Evolutionary conservation across 2,329 filamentous ascomycete species (phyloP), one percentile per base, ranked within the genome.

Genomic region (Aspergillus thermomutatus): DNA sequence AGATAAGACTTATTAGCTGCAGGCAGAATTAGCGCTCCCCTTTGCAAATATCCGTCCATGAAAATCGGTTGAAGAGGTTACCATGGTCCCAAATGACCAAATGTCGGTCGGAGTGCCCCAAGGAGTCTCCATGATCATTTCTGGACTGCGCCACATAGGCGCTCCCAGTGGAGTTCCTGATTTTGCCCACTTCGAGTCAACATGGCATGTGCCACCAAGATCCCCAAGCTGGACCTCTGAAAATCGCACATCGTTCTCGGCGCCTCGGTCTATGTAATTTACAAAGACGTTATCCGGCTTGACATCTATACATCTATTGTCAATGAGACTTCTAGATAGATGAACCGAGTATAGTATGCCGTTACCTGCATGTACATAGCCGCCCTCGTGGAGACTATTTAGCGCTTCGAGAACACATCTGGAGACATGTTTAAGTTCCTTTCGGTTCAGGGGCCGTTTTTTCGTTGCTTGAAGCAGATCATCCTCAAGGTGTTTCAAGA

Each of bases 261-360:
- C 2, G 11, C 34, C 34, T 37, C 50, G 37, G n/a, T 60, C 31
- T 21, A 52, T 28, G 52, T 62, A 64, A 31, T 65, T 61, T 10
- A 62, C 61, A 37, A 65, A 60, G 50, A 65, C 43, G 55, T 64
- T 64, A 25, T 62, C 53, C 3, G 51, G 58, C 50, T 65, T 65
- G 14, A 64, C 41, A 54, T 64, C 63, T 64, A 31, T n/a, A n/a
- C 6, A 27, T 27, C 5, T 27, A 27, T 26, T 27, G 26, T 27
- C 26, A 27, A 8, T 7, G 6, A 8, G 26, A 17, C 17, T 37
- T 2, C 34, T 14, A 37, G 5, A 11, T n/a, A 17, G 10, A 14
- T 37, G 14, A 6, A 1, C 10, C 3, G 11, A 11, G 34, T 37
- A n/a, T n/a, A 17, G 4, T 9, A 37, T 11, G 11, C 34, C 34